A percentile compares a stretch with the other conserved stretches of the same genome.
Evolutionary conservation across 495 filamentous ascomycete species (phyloP).

Genomic region (Immersiella caudata): DNA sequence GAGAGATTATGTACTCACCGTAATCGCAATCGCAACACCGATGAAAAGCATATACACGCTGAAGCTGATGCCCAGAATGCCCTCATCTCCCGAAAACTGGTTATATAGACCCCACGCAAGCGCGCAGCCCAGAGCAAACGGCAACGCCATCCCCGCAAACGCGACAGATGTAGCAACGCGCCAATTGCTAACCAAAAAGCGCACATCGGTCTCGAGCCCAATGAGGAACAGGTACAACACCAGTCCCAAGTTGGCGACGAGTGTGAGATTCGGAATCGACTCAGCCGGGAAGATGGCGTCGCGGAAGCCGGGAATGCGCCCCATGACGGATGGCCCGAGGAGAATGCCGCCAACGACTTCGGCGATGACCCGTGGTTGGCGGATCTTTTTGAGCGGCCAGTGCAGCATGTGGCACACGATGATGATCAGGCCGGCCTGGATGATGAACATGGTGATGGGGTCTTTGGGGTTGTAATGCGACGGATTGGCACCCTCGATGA

Average conservation of each 20-base stretch:
- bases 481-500: constrained; percentile 9
- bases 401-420: constrained; percentile 6
- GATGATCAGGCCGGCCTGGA: constrained; percentile 8
- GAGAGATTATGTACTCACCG: too few relatives aligned
- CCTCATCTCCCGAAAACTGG: constrained; percentile 56
- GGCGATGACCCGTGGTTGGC: constrained; percentile 4
- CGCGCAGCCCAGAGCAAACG: constrained; percentile 67
- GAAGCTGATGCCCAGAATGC: constrained; percentile 64
- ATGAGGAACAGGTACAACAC: constrained; percentile 90
- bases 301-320: constrained; percentile 17
- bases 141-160: constrained; percentile 82
- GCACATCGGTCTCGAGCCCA: constrained; percentile 86
- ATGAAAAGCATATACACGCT: constrained; percentile 89
- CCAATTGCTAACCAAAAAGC: constrained; percentile 86
- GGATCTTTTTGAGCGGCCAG: background rate
- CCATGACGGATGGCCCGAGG: constrained; percentile 2
- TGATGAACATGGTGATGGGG: constrained; percentile 12
- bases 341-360: constrained; percentile 6
- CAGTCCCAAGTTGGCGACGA: constrained; percentile 86
- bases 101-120: constrained; percentile 87
- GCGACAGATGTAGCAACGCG: constrained; percentile 78
- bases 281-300: constrained; percentile 71
- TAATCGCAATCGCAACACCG: constrained; percentile 92
- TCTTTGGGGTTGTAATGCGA: background rate
- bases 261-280: constrained; percentile 72